phyloP scores from a whole-genome alignment of 2,329 filamentous ascomycete genomes.

The Beauveria medogensis region DNA sequence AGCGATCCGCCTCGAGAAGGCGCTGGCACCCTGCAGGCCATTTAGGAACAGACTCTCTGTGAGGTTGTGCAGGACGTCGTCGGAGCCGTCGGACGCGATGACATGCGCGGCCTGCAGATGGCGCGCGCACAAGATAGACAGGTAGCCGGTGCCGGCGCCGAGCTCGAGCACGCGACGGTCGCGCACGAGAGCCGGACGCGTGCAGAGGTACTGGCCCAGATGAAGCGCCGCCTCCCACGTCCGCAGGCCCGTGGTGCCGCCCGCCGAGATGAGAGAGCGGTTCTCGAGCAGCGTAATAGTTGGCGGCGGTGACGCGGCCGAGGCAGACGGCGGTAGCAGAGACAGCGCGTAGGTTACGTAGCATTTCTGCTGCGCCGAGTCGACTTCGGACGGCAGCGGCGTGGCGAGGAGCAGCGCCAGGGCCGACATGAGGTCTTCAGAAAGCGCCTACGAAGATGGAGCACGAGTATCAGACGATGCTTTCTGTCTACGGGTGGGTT shows the following conservation, averaged over 20 bases:
- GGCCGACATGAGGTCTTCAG: constrained; percentile 66
- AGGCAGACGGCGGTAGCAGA: background rate
- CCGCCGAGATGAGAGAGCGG: constrained; percentile 58
- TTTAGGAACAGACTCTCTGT: constrained; percentile 64
- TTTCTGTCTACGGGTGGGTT: constrained; percentile 1
- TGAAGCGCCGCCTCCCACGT: constrained; percentile 79
- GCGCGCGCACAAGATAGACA: constrained; percentile 67
- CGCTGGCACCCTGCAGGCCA: constrained; percentile 39
- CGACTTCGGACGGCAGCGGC: constrained; percentile 54
- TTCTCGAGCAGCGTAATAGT: constrained; percentile 60
- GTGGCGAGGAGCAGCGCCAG: constrained; percentile 58
- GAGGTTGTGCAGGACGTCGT: constrained; percentile 60
- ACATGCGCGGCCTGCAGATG: constrained; percentile 51
- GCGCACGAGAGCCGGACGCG: constrained; percentile 34
- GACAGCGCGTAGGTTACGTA: constrained; percentile 64
- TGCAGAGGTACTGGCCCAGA: constrained; percentile 59
- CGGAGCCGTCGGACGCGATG: constrained; percentile 66
- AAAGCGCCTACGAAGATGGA: constrained; percentile 57
- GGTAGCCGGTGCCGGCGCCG: constrained; percentile 68
- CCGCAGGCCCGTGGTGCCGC: constrained; percentile 65
- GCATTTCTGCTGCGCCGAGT: constrained; percentile 61
- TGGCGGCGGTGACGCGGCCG: background rate
- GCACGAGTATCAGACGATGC: background rate
- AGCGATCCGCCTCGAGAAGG: constrained; percentile 24
- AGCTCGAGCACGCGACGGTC: constrained; percentile 60